Base-by-base conservation (phyloP, 805 yeast species). In the Sungouiella blattae region DNA sequence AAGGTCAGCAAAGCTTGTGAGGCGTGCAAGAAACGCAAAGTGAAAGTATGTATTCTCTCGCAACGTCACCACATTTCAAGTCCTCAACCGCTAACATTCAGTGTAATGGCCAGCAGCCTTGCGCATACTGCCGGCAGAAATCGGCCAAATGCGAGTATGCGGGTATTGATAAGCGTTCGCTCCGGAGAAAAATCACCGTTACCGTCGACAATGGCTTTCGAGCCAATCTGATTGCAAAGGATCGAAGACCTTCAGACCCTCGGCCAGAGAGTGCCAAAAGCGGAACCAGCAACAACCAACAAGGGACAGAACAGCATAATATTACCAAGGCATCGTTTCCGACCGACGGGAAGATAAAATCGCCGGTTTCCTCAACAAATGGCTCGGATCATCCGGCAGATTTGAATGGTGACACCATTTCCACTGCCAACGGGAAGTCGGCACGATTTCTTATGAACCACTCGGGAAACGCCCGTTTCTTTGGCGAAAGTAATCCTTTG, bases 1-100 rank as follows among this genome's bases (percentile, higher is more conserved):
- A 69, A 71, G 37, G 71, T 69, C 14, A 66, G 74, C 1, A 57
- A 62, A 39, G 77, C 77, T 6, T 71, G 77, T 41, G 74, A 71
- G 41, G 52, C 53, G 33, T 71, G 76, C 53, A 69, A 68, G 51
- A 60, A 57, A 32, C 47, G 74, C 26, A 71, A 71, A 41, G 41
- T 44, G 11, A 52, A 47, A 39, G 55, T 42, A 26, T 25, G 35
- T 30, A 9, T 43, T 46, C 25, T 43, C 18, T 26, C 17, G n/a
- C n/a, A n/a, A n/a, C n/a, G n/a, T n/a, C n/a, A n/a, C n/a, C n/a
- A n/a, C n/a, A n/a, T n/a, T n/a, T n/a, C n/a, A n/a, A n/a, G n/a
- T n/a, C n/a, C n/a, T 11, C 6, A 5, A 26, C 4, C 11, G 11
- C 28, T 26, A 26, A 26, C 28, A 7, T 8, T 13, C 40, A 49